Conservation (phyloP, 176 grass and related monocot genomes). For the Lolium rigidum region DNA sequence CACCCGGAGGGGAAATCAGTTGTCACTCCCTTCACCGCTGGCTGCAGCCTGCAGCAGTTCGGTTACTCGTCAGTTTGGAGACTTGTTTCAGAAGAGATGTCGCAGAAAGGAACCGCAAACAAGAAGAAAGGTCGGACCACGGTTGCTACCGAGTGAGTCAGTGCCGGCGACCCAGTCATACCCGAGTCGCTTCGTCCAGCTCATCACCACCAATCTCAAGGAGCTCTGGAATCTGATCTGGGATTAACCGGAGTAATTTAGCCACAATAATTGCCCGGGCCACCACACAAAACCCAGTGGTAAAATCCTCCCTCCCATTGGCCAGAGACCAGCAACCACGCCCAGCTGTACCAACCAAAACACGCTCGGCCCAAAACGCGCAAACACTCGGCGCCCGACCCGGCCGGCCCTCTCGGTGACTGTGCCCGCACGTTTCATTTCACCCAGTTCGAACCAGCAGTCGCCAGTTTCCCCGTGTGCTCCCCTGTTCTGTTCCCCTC, state of each 20-base stretch:
- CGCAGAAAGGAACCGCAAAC: not conserved
- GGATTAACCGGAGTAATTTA: not conserved
- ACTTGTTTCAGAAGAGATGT: not conserved
- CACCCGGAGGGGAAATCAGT: not conserved
- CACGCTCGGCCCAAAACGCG: slow-evolving; percentile 21
- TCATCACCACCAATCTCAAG: not conserved
- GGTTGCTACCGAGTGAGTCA: not conserved
- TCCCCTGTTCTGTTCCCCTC: not conserved
- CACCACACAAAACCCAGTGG: not conserved
- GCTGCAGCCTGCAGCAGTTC: too few species aligned
- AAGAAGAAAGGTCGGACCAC: not conserved
- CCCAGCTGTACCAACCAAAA: not conserved
- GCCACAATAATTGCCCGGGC: not conserved
- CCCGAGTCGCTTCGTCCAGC: not conserved
- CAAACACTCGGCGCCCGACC: not conserved
- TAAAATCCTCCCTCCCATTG: not conserved
- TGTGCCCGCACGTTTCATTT: slow-evolving; percentile 36
- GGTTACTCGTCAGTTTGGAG: not conserved
- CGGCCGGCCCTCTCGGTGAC: slow-evolving; percentile 27
- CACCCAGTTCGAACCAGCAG: slow-evolving; percentile 10
- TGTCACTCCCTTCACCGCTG: not conserved
- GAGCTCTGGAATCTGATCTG: not conserved
- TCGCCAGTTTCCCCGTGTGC: slow-evolving; percentile 19
- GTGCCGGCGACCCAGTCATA: not conserved
- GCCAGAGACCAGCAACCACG: not conserved